Evolutionary conservation across 805 yeast species (phyloP), one percentile per base, ranked within the genome.

Genomic region (Candida manassasensis): DNA sequence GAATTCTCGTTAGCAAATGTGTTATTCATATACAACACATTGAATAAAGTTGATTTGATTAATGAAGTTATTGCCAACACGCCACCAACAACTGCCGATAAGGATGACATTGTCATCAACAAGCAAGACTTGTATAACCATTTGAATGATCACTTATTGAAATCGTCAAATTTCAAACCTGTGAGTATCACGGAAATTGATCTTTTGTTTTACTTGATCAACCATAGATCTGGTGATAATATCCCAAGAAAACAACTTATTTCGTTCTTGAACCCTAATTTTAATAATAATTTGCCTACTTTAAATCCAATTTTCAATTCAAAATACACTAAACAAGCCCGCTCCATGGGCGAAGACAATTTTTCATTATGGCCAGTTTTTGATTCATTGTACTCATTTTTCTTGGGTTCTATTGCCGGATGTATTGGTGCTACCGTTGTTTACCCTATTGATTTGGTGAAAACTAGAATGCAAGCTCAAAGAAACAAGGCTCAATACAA

Each of bases 371-470:
- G 69, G 70, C 72, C 72, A 21, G 64, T 67, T 39, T 66, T 65
- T 37, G 94, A 85, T 53, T 85, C 95, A 6, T 71, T 81, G 37
- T 86, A 89, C 62, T 87, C 94, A 40, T 90, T 90, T 60, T 65
- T 84, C 19, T 68, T 90, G 40, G 98, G 98, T 12, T 87, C 97
- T 3, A 73, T 89, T 34, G 97, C 98, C 21, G 98, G 98, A 40
- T 93, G 96, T 49, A 79, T 90, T 60, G 98, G 98, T 43, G 97
- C 98, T n/a, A 86, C 96, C 4, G 85, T 84, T 11, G 98, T 90
- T 29, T 90, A 90, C 58, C 98, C 98, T 21, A 93, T 93, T 47
- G 98, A 90, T 63, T 70, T 93, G 57, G 88, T 90, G 45, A 90
- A 90, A 65, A 90, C 98, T 4, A 78, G 97, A 59, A 87, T 90